A percentile compares a stretch with the other conserved stretches of the same genome.
These are phyloP conservation scores for Thoreauomyces humboldtii DNA, from an alignment of 192 early-diverging fungal species.

Conservation along the genomic window DNA sequence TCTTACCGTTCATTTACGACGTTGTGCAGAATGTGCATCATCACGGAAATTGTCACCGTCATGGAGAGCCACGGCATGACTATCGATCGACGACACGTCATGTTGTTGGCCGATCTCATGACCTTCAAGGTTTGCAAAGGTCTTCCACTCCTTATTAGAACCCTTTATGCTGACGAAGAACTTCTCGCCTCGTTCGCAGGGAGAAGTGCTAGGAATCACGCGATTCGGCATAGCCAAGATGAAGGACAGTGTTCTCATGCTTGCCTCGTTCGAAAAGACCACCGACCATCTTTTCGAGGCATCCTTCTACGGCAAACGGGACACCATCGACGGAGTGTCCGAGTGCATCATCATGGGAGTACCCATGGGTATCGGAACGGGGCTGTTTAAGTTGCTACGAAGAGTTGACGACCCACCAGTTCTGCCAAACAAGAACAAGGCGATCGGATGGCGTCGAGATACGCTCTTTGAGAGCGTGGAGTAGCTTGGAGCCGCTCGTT, in stretches of 20 bases:
- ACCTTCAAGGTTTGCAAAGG: conserved; percentile 92
- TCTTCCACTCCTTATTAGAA: too few relatives aligned
- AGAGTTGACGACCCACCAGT: conserved; percentile 22
- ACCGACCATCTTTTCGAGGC: conserved; percentile 99
- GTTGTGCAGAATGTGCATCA: conserved; percentile 71
- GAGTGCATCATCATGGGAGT: conserved; percentile 99
- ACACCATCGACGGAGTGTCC: conserved; percentile 92
- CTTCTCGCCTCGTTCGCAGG: conserved; percentile 46
- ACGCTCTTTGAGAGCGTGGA: too few relatives aligned
- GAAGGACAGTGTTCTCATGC: conserved; percentile 98
- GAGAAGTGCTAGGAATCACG: conserved; percentile 96
- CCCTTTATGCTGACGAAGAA: background rate
- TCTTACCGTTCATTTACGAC: background rate
- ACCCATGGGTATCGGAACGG: conserved; percentile 95
- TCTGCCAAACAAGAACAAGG: too few relatives aligned
- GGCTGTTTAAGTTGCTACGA: conserved; percentile 82
- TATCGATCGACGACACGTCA: conserved; percentile 93
- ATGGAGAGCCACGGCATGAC: conserved; percentile 90
- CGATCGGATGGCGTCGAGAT: too few relatives aligned
- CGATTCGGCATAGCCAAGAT: conserved; percentile 99
- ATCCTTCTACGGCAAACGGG: conserved; percentile 89
- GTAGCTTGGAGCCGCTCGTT: too few relatives aligned
- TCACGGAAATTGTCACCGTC: conserved; percentile 81
- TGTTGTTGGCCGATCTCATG: conserved; percentile 98
- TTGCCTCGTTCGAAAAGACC: conserved; percentile 99